Percentiles rank a stretch among this genome's conserved stretches.
Evolutionary conservation across 2,329 filamentous ascomycete species (phyloP).

Genomic region (Colletotrichum zoysiae): DNA sequence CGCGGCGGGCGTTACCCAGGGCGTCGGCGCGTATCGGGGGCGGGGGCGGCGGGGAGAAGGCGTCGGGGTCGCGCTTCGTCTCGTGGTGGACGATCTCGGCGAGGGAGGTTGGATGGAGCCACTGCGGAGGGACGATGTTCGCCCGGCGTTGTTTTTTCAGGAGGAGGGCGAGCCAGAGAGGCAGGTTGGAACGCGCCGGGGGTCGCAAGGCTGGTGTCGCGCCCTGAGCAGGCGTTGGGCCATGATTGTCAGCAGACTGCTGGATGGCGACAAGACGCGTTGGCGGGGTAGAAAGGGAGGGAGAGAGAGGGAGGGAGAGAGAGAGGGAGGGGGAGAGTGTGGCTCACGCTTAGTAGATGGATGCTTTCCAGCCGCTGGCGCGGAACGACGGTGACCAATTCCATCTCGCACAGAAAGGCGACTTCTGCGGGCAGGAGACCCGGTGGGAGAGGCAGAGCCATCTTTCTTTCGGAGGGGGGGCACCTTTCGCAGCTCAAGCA

Average conservation of each 20-base stretch:
- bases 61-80: constrained; percentile 75
- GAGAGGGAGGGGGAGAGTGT: constrained; percentile 4
- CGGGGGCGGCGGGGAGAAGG: constrained; percentile 83
- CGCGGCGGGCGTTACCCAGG: constrained; percentile 56
- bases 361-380: constrained; percentile 91
- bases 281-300: constrained; percentile 19
- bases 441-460: constrained; percentile 64
- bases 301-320: constrained; percentile 8
- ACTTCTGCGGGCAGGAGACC: constrained; percentile 87
- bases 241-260: constrained; percentile 9
- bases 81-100: constrained; percentile 84
- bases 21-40: constrained; percentile 67
- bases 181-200: constrained; percentile 82
- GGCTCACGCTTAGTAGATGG: constrained; percentile 84
- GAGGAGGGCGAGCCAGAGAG: constrained; percentile 94
- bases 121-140: constrained; percentile 91
- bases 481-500: constrained; percentile 5
- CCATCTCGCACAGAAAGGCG: constrained; percentile 97
- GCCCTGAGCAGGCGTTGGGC: constrained; percentile 67
- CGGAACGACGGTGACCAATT: constrained; percentile 91
- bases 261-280: constrained; percentile 26
- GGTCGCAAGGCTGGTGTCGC: constrained; percentile 81
- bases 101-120: constrained; percentile 84
- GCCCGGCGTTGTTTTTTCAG: constrained; percentile 94
- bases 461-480: constrained; percentile 44